Evolutionary conservation across 139 green algal genomes (phyloP), one percentile per base, ranked within the genome.

Genomic region (Mychonastes homosphaera): DNA sequence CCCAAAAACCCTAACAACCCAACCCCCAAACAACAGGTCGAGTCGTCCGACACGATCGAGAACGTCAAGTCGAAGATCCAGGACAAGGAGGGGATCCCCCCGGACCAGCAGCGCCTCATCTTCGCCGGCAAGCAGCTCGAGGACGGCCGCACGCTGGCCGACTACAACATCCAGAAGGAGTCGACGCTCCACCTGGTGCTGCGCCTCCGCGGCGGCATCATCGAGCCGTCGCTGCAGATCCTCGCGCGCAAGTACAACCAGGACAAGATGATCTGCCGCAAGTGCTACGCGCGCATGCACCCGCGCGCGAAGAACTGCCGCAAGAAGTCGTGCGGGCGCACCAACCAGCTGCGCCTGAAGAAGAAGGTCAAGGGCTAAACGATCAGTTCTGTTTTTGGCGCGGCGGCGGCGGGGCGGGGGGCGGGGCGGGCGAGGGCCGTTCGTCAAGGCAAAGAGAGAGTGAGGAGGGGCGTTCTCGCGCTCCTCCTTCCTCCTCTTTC

Each of bases 81-180:
- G 70, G 85, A 93, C 69, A 92, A 94, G 70, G 85, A 93, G 58
- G 74, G 82, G 19, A 96, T 96, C 72, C 88, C 88, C 21, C 88
- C 88, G 33, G 89, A 96, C 74, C 89, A 96, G 83, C 89, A 97
- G 80, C 81, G 89, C 39, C 76, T 97, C 64, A 96, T 97, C 65
- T 97, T 96, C 54, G 89, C 89, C 26, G 89, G 89, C 56, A 97
- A 95, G 82, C 89, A 96, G 79, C 79, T 97, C 32, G 89, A 97
- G 79, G 89, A 97, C 57, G 89, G 89, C 62, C 77, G 89, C 63
- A 95, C 86, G n/a, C 72, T 96, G 55, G 83, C 88, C 15, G 88
- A 96, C 71, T 96, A 96, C 84, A 95, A 96, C 82, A 96, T 96
- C 77, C 89, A 96, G 86, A 96, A 96, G 84, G 87, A n/a, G n/a